Evolutionary conservation across 2,329 filamentous ascomycete species (phyloP).

Genomic region (Arthrocladium fulminans): DNA sequence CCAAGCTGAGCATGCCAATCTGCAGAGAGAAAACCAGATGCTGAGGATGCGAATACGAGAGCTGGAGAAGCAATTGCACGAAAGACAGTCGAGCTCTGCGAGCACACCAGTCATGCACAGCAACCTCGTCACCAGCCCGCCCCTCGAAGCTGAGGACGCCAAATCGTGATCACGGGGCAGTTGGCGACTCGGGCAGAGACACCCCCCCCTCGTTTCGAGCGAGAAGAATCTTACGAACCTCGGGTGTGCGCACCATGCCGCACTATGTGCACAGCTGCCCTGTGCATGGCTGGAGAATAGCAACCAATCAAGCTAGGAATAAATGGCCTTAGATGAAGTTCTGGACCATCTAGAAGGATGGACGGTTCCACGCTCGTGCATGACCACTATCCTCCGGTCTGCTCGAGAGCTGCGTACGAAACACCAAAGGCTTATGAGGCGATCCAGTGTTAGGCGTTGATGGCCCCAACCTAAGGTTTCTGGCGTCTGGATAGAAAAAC

Average conservation of each 20-base stretch:
- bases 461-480: neutral
- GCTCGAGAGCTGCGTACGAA: neutral
- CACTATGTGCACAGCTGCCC: too few relatives aligned
- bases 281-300: too few relatives aligned
- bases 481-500: neutral
- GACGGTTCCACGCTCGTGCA: too few relatives aligned
- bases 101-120: conserved; percentile 17
- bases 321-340: too few relatives aligned
- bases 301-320: too few relatives aligned
- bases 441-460: neutral
- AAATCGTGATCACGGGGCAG: neutral
- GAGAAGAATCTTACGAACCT: too few relatives aligned
- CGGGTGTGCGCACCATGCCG: too few relatives aligned
- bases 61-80: conserved; percentile 26
- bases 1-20: conserved; percentile 39
- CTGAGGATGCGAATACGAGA: conserved; percentile 40
- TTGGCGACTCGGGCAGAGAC: too few relatives aligned
- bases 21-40: conserved; percentile 42
- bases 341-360: too few relatives aligned
- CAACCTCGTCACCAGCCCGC: conserved; percentile 18
- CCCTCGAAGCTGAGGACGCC: conserved; percentile 13
- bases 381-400: too few relatives aligned
- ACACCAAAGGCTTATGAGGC: neutral
- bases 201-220: too few relatives aligned
- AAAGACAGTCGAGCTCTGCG: conserved; percentile 11